These are phyloP conservation scores for Melampsora larici-populina DNA, from an alignment of 1,284 basidiomycete genomes.

Conservation along the genomic window DNA sequence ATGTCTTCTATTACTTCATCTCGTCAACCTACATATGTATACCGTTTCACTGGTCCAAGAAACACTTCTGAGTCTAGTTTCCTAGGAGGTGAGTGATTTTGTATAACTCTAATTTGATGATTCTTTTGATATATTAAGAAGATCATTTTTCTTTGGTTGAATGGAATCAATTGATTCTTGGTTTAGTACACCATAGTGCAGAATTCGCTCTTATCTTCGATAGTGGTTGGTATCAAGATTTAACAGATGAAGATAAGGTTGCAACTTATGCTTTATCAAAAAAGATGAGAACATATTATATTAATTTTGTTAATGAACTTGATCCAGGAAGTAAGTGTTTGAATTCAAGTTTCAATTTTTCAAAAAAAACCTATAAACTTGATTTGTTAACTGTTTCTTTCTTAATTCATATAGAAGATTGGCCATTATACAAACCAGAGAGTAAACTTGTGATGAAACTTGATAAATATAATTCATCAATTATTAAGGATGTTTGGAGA, in stretches of 20 bases:
- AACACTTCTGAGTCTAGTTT: slow-evolving; percentile 7
- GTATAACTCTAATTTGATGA: background rate
- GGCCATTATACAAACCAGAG: slow-evolving; percentile 18
- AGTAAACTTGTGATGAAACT: slow-evolving; percentile 14
- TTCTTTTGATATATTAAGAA: background rate
- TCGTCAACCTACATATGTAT: slow-evolving; percentile 26
- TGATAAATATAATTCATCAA: slow-evolving; percentile 20
- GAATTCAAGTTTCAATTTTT: background rate
- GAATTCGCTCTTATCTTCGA: slow-evolving; percentile 33
- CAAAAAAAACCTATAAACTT: too few relatives aligned
- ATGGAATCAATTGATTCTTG: background rate
- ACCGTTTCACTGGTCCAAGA: slow-evolving; percentile 31
- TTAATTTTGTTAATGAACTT: slow-evolving; percentile 35
- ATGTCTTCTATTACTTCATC: slow-evolving; percentile 12
- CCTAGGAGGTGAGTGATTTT: slow-evolving; percentile 17
- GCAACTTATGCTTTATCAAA: slow-evolving; percentile 5
- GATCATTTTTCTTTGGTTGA: background rate
- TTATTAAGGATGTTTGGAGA: slow-evolving; percentile 40
- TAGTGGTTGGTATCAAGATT: background rate
- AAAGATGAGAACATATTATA: slow-evolving; percentile 19
- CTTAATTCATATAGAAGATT: too few relatives aligned
- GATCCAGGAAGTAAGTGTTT: slow-evolving; percentile 28
- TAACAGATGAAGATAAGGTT: slow-evolving; percentile 1
- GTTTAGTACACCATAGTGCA: slow-evolving; percentile 29
- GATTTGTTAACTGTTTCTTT: too few relatives aligned